These are phyloP conservation scores for Candida qinlingensis DNA, from an alignment of 805 yeast genomes.

Conservation along the genomic window DNA sequence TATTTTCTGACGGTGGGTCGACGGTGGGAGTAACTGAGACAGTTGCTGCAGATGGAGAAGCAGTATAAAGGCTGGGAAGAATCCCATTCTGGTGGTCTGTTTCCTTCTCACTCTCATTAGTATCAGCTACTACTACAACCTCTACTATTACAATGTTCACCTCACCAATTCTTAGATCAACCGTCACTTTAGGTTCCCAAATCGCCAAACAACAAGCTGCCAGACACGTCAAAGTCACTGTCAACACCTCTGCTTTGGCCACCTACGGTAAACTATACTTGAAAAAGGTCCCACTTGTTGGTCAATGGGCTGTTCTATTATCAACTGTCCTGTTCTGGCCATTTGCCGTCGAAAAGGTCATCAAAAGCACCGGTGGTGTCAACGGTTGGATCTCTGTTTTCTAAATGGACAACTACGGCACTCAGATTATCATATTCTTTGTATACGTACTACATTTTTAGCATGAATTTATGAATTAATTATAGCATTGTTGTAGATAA, in stretches of 20 bases:
- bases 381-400: not conserved
- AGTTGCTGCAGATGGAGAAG: not conserved
- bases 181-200: slow-evolving; percentile 19
- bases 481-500: too few relatives aligned
- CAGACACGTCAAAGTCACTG: slow-evolving; percentile 16
- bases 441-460: too few relatives aligned
- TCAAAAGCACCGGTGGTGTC: slow-evolving; percentile 7
- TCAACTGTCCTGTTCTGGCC: slow-evolving; percentile 21
- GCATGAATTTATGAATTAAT: too few relatives aligned
- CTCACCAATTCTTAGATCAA: slow-evolving; percentile 23
- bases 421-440: too few relatives aligned
- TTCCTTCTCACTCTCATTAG: not conserved
- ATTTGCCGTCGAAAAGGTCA: slow-evolving; percentile 10
- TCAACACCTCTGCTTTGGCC: slow-evolving; percentile 13
- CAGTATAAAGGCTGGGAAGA: not conserved
- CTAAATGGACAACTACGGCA: too few relatives aligned
- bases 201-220: slow-evolving; percentile 17
- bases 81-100: not conserved
- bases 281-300: slow-evolving; percentile 16
- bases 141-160: slow-evolving; percentile 19
- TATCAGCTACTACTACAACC: not conserved
- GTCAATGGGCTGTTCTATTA: slow-evolving; percentile 21
- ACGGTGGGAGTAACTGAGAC: not conserved
- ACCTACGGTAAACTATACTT: slow-evolving; percentile 12
- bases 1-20: not conserved